A percentile compares a stretch with the other conserved stretches of the same genome.
Conservation (phyloP, 2,329 filamentous ascomycete species). For the Falciphora oryzae region DNA sequence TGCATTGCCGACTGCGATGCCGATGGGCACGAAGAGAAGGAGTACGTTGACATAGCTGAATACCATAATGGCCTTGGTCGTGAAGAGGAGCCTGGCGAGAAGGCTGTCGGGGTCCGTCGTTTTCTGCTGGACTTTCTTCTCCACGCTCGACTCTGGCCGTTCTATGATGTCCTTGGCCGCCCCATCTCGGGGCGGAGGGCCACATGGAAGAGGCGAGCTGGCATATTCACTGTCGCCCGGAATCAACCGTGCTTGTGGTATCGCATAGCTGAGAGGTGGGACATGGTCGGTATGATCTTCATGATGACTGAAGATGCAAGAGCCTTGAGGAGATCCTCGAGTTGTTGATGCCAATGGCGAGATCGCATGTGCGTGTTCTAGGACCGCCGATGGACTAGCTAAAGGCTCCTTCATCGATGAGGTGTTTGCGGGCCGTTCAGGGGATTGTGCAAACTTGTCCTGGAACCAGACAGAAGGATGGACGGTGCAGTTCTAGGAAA, state of each 20-base stretch:
- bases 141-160: no score
- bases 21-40: constrained; percentile 65
- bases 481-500: no score
- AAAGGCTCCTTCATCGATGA: neutral
- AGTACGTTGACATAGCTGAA: constrained; percentile 61
- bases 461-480: neutral
- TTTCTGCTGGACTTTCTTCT: neutral
- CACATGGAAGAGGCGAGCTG: no score
- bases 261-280: neutral
- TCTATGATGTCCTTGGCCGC: no score
- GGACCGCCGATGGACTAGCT: neutral
- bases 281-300: neutral
- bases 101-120: neutral
- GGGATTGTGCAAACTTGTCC: neutral
- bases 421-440: neutral
- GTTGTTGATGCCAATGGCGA: no score
- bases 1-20: constrained; percentile 47
- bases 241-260: no score
- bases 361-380: neutral
- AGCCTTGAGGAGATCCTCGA: neutral
- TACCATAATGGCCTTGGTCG: constrained; percentile 47
- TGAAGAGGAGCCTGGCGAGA: constrained; percentile 33
- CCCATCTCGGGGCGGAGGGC: no score
- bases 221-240: no score
- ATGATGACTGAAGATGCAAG: neutral